Conservation (phyloP, 345 rosid species). For the Eucalyptus marginata region DNA sequence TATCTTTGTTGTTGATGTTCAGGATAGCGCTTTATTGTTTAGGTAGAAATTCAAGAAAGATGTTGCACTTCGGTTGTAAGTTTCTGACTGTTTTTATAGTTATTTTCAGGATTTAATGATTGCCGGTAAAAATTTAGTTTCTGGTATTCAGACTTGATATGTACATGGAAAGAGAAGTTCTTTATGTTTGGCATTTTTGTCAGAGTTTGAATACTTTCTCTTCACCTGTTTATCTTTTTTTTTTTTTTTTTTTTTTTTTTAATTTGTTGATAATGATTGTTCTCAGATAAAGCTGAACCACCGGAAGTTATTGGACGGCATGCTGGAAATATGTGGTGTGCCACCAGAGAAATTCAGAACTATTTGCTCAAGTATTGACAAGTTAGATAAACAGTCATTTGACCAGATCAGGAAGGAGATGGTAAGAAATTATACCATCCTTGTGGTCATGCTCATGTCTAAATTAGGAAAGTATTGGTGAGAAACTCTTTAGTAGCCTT, state of each 20-base stretch:
- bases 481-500: background rate
- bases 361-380: conserved; percentile 91
- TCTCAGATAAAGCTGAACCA: conserved; percentile 82
- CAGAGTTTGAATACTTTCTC: background rate
- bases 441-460: background rate
- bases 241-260: no score
- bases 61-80: background rate
- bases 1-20: background rate
- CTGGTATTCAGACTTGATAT: background rate
- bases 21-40: background rate
- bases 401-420: conserved; percentile 85
- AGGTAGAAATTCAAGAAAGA: background rate
- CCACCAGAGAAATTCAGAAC: conserved; percentile 84
- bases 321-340: conserved; percentile 92
- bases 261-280: background rate
- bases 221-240: background rate
- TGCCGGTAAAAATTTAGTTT: background rate
- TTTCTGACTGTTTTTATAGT: background rate
- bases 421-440: conserved; percentile 24
- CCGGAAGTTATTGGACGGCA: conserved; percentile 84
- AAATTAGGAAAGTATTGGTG: background rate
- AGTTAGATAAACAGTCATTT: conserved; percentile 80
- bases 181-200: background rate
- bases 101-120: background rate
- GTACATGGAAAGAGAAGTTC: background rate